phyloP scores from a whole-genome alignment of 176 grass and related monocot species.

The Paspalum notatum region DNA sequence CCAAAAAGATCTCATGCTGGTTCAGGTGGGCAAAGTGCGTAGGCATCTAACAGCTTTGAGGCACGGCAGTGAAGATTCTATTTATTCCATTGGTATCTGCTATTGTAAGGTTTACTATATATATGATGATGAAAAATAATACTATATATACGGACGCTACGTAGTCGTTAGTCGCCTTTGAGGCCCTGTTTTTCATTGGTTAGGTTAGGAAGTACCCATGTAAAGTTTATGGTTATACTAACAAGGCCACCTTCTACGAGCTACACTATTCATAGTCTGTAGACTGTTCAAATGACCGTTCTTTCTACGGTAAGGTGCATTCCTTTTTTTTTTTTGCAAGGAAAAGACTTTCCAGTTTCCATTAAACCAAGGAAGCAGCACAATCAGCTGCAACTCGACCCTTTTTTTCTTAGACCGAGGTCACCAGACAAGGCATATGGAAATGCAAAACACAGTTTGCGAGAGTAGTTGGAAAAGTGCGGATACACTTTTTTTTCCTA shows the following conservation, averaged over 20 bases:
- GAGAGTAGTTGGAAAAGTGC: no score
- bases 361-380: no score
- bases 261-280: not conserved
- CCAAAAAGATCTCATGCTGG: conserved; percentile 76
- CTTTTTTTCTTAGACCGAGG: no score
- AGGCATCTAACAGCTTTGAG: conserved; percentile 41
- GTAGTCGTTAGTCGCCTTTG: not conserved
- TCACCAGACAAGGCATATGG: no score
- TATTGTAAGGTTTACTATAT: conserved; percentile 15
- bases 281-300: not conserved
- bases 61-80: conserved; percentile 15
- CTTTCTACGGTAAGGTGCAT: no score
- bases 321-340: no score
- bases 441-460: no score
- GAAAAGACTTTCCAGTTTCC: no score
- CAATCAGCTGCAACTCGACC: no score
- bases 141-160: not conserved
- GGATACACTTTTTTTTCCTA: no score
- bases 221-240: conserved; percentile 30
- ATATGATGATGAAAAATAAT: conserved; percentile 25
- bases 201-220: conserved; percentile 20
- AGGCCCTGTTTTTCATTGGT: conserved; percentile 1
- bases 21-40: conserved; percentile 84
- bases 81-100: conserved; percentile 35
- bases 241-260: not conserved